Base-by-base conservation (phyloP, 306 rosid species). In the Gastrolobium villosum region DNA sequence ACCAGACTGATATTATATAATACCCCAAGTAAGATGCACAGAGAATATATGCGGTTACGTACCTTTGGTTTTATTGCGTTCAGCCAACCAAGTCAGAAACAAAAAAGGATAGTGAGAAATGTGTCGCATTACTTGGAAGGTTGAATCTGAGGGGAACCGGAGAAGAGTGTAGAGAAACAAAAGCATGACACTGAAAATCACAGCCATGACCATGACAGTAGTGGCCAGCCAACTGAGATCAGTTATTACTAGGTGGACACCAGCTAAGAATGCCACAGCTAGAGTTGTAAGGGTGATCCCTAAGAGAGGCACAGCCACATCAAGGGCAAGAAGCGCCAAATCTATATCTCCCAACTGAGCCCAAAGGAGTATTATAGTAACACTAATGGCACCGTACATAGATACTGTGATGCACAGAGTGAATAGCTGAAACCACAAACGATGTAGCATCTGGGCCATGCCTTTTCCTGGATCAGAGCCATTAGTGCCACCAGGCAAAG, bases 221-320 rank as follows among this genome's bases (percentile, higher is more conserved):
- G 10, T 67, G 1, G 73, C 36, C 7, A 83, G 80, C 80, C 72
- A 65, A 10, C 1, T 2, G 5, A 61, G 82, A 26, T 59, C 20
- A 6, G 62, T 40, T 8, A 62, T 50, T 0, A 53, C 74, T 5
- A 75, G 39, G 5, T 36, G 77, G 1, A 80, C 78, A 11, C 84
- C 84, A 3, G 76, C 60, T 76, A 73, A 53, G 61, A 79, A 84
- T 9, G 87, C 79, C 30, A 75, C 0, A 3, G 78, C 75, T 32
- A 75, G 5, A 52, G 52, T 74, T 5, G 50, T 30, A 0, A 84
- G 70, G 61, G 84, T 48, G 3, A 84, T 1, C 6, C 78, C 87
- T 31, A 84, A 34, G 13, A 74, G 5, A 5, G 78, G 78, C 7
- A 13, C 2, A 20, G 78, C 69, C 4, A 61, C 5, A 20, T 41